phyloP scores from a whole-genome alignment of 805 yeast genomes.

The Ogataea neopini region DNA sequence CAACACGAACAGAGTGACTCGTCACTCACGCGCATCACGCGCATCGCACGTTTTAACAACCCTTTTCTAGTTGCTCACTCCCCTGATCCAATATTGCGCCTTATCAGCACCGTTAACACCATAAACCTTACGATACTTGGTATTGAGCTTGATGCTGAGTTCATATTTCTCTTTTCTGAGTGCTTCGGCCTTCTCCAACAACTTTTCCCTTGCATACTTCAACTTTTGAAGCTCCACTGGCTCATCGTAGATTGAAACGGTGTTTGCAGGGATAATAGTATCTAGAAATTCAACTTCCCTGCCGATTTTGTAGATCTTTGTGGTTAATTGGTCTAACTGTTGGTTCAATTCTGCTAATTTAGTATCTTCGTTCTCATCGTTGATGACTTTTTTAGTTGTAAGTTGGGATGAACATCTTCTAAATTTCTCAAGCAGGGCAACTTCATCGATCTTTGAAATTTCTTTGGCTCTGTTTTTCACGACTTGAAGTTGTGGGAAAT shows the following conservation, averaged over 20 bases:
- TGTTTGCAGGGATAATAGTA: slow-evolving; percentile 26
- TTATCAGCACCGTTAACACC: slow-evolving; percentile 37
- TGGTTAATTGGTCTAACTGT: slow-evolving; percentile 20
- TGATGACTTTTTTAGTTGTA: slow-evolving; percentile 24
- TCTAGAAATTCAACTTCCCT: slow-evolving; percentile 34
- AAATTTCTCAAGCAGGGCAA: slow-evolving; percentile 18
- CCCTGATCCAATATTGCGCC: slow-evolving; percentile 60
- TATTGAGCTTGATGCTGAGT: slow-evolving; percentile 31
- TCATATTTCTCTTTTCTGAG: slow-evolving; percentile 33
- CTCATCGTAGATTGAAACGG: slow-evolving; percentile 18
- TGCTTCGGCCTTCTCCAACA: slow-evolving; percentile 30
- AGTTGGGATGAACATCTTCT: slow-evolving; percentile 30
- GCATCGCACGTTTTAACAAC: no score
- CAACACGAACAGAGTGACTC: no score
- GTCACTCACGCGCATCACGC: no score
- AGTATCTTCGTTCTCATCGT: slow-evolving; percentile 12
- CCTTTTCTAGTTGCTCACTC: slow-evolving; percentile 49
- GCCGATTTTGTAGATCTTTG: slow-evolving; percentile 30
- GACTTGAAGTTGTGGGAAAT: slow-evolving; percentile 18
- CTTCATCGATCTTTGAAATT: slow-evolving; percentile 17
- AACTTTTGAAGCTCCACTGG: slow-evolving; percentile 30
- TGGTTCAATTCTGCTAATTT: slow-evolving; percentile 22
- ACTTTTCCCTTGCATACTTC: slow-evolving; percentile 30
- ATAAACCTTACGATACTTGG: slow-evolving; percentile 29
- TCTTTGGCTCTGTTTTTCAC: slow-evolving; percentile 22